phyloP scores from a whole-genome alignment of 2,329 filamentous ascomycete species.

The Cytospora chrysosperma region DNA sequence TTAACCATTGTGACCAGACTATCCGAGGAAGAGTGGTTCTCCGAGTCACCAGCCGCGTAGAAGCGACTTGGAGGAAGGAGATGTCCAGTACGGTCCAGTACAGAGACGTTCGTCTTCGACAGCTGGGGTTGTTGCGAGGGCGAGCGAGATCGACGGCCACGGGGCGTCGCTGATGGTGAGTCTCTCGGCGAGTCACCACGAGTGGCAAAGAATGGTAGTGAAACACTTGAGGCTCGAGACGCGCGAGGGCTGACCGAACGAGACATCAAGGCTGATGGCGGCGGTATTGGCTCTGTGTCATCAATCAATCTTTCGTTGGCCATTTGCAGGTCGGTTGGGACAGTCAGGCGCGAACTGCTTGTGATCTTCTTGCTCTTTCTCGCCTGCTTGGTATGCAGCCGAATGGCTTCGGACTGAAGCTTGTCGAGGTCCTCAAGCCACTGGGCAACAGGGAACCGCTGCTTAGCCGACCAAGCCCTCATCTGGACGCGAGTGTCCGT shows the following conservation, averaged over 20 bases:
- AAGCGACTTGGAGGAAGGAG: conserved; percentile 16
- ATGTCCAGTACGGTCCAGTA: background rate
- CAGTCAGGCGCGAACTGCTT: conserved; percentile 25
- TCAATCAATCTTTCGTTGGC: conserved; percentile 24
- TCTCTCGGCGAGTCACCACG: conserved; percentile 1
- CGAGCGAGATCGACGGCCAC: background rate
- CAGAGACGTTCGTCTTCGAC: conserved; percentile 11
- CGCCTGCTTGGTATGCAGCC: conserved; percentile 41
- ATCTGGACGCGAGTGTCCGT: conserved; percentile 57
- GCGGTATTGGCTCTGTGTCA: conserved; percentile 10
- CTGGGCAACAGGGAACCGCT: conserved; percentile 65
- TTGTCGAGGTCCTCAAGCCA: conserved; percentile 66
- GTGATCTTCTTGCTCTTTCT: conserved; percentile 27
- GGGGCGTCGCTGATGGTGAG: background rate
- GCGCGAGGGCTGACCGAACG: conserved; percentile 20
- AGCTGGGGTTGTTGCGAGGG: background rate
- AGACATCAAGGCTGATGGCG: conserved; percentile 6
- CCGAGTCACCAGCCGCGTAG: background rate
- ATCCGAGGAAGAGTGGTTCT: conserved; percentile 16
- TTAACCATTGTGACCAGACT: conserved; percentile 17
- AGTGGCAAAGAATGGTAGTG: conserved; percentile 26
- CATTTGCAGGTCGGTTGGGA: conserved; percentile 25
- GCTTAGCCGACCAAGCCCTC: conserved; percentile 63
- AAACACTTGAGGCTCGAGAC: conserved; percentile 27
- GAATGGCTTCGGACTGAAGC: conserved; percentile 59